Evolutionary conservation across 2,329 filamentous ascomycete species (phyloP), one percentile per base, ranked within the genome.

Genomic region (Botrytis byssoidea): DNA sequence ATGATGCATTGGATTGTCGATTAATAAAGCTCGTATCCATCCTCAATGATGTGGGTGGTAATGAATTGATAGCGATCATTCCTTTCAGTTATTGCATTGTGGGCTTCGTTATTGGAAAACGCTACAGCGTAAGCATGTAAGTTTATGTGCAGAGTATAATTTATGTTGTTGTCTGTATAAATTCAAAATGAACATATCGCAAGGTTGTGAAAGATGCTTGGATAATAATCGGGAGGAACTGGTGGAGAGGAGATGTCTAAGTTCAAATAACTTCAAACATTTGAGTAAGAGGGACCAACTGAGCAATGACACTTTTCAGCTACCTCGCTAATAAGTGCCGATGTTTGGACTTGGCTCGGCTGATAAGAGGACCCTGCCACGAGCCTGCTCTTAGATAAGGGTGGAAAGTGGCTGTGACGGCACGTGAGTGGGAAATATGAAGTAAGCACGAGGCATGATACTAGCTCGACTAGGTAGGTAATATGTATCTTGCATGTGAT

Each of bases 1-100:
- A 20, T 68, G 55, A 61, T 55, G 57, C 71, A 44, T 71, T 40
- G 44, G 46, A n/a, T 51, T 65, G 59, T 44, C 20, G 44, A 42
- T 42, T 40, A n/a, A 42, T 51, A 32, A 65, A 51, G 48, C 7
- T 6, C 37, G 18, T 51, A 55, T 64, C 59, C 70, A 71, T 55
- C 55, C 63, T 44, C 70, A 55, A n/a, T 72, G 63, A 48, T 40
- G 55, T n/a, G 44, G 55, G 32, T 29, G 64, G 22, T 61, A 35
- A 29, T 44, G 44, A 51, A 25, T 25, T 66, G 51, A 60, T 40
- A 48, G n/a, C 32, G 59, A 32, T 35, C 22, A 44, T 46, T 70
- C 16, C 37, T 63, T 65, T 44, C n/a, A 29, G n/a, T 57, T 57
- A 32, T 51, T 29, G 70, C 59, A 66, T 71, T 29, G 46, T 64